Evolutionary conservation across 2,329 filamentous ascomycete species (phyloP), one percentile per base, ranked within the genome.

Genomic region (Trichoderma koningiopsis): DNA sequence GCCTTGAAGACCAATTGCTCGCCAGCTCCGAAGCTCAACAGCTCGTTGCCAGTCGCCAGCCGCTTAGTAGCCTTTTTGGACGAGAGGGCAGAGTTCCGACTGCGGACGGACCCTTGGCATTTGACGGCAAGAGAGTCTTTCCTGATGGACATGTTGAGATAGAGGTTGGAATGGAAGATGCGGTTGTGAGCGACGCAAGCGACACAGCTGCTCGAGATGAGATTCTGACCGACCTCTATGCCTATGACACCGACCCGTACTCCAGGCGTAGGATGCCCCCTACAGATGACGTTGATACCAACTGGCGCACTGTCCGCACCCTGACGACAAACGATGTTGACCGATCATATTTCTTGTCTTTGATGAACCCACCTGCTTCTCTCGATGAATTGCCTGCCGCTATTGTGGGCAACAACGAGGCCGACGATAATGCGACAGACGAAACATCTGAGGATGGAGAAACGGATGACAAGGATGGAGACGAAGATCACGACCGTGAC

Each of bases 21-120:
- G 87, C 92, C 47, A 92, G 91, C 70, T 89, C 88, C 24, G 90
- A 94, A 73, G 89, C 92, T 13, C 89, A 92, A 70, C 91, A 95
- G 73, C 86, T 96, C 7, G 87, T 96, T 14, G 87, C 89, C 16
- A 89, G 91, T 64, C 87, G 91, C 53, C 91, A 93, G 74, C 92
- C 92, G 0, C 85, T 95, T 57, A 94, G 92, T 76, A 88, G 88
- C 72, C 80, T 88, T 60, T 94, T 94, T 71, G 92, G 91, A 1
- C 88, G 92, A 55, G 90, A 92, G 70, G 90, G 90, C 1, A 83
- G 86, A 68, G 89, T 92, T 22, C 89, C 91, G 2, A 80, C 84
- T 0, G 88, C 87, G 16, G 89, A 92, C 69, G 80, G 84, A 35
- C 85, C 84, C 67, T 72, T 79, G 43, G 84, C 80, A 13, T 86